These are phyloP conservation scores for Sicyos edulis DNA, from an alignment of 306 rosid genomes.

Conservation along the genomic window DNA sequence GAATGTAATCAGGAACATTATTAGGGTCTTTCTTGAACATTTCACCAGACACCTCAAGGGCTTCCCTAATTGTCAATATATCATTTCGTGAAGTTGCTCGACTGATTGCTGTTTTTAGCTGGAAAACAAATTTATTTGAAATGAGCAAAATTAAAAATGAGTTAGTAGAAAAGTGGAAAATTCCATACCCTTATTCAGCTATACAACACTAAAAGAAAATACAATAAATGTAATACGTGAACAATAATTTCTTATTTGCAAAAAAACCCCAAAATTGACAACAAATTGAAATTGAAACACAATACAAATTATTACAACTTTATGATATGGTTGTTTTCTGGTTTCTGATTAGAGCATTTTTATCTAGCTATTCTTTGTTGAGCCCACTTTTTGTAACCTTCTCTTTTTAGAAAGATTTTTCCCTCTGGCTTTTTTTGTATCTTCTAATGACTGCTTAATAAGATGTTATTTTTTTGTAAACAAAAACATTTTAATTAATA, in stretches of 20 bases:
- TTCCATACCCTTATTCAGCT: not conserved
- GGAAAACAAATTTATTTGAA: slow-evolving; percentile 30
- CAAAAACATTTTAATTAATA: no score
- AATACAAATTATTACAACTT: not conserved
- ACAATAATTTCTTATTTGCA: not conserved
- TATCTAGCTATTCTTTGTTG: not conserved
- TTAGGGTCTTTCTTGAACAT: slow-evolving; percentile 83
- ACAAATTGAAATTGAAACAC: not conserved
- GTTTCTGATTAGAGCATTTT: not conserved
- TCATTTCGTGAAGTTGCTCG: slow-evolving; percentile 92
- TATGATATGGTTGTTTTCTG: not conserved
- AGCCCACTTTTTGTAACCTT: not conserved
- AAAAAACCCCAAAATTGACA: not conserved
- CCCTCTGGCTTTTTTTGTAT: not conserved
- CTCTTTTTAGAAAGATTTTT: not conserved
- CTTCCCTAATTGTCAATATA: slow-evolving; percentile 76
- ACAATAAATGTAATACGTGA: not conserved
- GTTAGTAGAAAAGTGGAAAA: not conserved
- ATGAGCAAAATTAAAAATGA: not conserved
- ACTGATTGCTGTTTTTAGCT: slow-evolving; percentile 92
- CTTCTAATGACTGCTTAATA: no score
- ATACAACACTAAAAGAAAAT: not conserved
- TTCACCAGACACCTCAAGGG: slow-evolving; percentile 96
- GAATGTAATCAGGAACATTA: slow-evolving; percentile 76
- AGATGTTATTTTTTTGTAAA: no score